Evolutionary conservation across 805 yeast species (phyloP), one percentile per base, ranked within the genome.

Genomic region (Kuraishia piskuri): DNA sequence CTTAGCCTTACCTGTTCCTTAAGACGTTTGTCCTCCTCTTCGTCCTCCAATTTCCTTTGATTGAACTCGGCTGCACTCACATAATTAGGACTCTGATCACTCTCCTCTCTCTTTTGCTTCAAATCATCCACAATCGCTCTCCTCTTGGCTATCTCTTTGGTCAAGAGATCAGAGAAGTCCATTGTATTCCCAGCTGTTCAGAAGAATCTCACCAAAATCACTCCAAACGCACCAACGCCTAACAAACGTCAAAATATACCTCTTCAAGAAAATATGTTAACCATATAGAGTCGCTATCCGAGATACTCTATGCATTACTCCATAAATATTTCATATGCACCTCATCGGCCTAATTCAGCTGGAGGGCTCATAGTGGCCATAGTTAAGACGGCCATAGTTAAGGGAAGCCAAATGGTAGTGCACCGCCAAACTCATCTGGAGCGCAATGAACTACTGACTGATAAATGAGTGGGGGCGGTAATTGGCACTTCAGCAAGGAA

Each of bases 111-210:
- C 14, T 31, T 31, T 3, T 8, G 40, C 17, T 31, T 31, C 40
- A 31, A 12, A 12, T 40, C 56, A 37, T 50, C 56, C 57, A 57
- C 64, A 53, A 56, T 53, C 55, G 62, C 61, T 58, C 69, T 67
- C 65, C 77, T 77, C 65, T 72, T 77, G 6, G 66, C 68, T 21
- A 81, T 80, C 62, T 82, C 85, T 24, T 68, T 63, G 1, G 73
- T 59, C 52, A 82, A 59, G 23, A 80, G 57, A 44, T 69, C 67
- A 12, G 78, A 69, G 55, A 80, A 74, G 59, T 79, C 77, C 84
- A 80, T 80, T 3, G 52, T 54, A 5, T n/a, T n/a, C n/a, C n/a
- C n/a, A n/a, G n/a, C n/a, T n/a, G n/a, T n/a, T n/a, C n/a, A n/a
- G n/a, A n/a, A n/a, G n/a, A n/a, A n/a, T n/a, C n/a, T n/a, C n/a